Evolutionary conservation across 495 filamentous ascomycete species (phyloP), one percentile per base, ranked within the genome.

Genomic region (Annulohypoxylon stygium): DNA sequence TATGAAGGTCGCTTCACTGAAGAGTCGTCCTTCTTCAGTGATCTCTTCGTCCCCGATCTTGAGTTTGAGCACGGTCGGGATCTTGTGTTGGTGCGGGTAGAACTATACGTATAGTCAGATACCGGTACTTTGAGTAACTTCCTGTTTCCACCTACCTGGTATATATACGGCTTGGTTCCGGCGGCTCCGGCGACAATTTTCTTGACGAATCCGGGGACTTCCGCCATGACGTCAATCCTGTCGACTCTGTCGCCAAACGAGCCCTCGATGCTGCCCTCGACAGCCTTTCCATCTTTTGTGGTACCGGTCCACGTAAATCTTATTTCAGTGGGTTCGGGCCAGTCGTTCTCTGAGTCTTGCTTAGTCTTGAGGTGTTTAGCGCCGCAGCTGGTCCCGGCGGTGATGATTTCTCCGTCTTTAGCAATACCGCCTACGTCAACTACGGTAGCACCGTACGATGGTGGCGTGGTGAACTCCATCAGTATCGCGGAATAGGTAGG

Each of bases 381-480:
- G 4, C 81, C 79, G 78, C 89, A 90, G 36, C 75, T 83, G 26
- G 86, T 80, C 18, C 93, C 92, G 26, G 91, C 95, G 36, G 86
- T 88, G 59, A 99, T 79, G 51, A 98, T 89, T 79, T 93, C 89
- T 9, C 87, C 92, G 61, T 97, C 93, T 71, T 90, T 94, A 55
- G 88, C 88, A 54, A 99, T 87, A 60, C 90, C 93, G 58, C 93
- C 92, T 26, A 98, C 93, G 67, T 88, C 93, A 53, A 99, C 95
- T 25, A 86, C 84, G n/a, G 94, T 97, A 30, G 90, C 90, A 34
- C 94, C 96, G 74, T 99, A 99, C 4, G 95, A 97, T 7, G 92
- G 90, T n/a, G 96, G 96, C 1, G 96, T 99, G 23, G 90, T 97
- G 81, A 87, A 99, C 80, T 98, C 92, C 96, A 99, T 99, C 88